Evolutionary conservation across 345 rosid genomes (phyloP), one percentile per base, ranked within the genome.

Genomic region (Raphanus raphanistrum): DNA sequence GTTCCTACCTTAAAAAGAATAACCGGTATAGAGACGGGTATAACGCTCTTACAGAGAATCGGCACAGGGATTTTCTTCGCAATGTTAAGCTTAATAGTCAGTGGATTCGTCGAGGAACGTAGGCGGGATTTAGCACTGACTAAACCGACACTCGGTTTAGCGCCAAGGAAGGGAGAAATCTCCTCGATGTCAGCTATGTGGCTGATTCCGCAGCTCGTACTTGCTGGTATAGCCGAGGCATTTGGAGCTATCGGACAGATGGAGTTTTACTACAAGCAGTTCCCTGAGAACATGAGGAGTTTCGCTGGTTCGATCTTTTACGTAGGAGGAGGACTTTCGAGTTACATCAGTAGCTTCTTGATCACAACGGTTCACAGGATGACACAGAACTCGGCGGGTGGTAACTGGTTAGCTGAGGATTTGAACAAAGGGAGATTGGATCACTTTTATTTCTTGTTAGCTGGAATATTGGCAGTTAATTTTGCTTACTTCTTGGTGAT

Each of bases 241-340:
- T 82, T 84, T 66, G 79, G 77, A 54, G 74, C 81, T 0, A 72
- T 82, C 41, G 87, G 85, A 57, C 85, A 80, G 62, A 64, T 80
- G 75, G 89, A 82, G 64, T 86, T 86, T 65, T 86, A 82, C 77
- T 86, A 86, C 83, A 86, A 84, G 72, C 87, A 86, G 76, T 86
- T 86, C 38, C 89, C 89, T 1, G 88, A 85, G 71, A 85, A 85
- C 74, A 85, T 85, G 88, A 85, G 81, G 73, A 85, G 85, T 79
- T 69, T 85, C 28, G 87, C 86, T 0, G 85, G 82, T 26, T 74
- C 83, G 0, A 71, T 77, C 62, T 82, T 32, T 68, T 76, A 73
- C 8, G 72, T 71, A 3, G 85, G 85, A 4, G 7, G 1, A 45
- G 87, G 85, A 70, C 63, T 66, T 17, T 84, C 85, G 5, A 80